A percentile compares a stretch with the other conserved stretches of the same genome.
Evolutionary conservation across 495 filamentous ascomycete genomes (phyloP).

Genomic region (Penicillium manginii): DNA sequence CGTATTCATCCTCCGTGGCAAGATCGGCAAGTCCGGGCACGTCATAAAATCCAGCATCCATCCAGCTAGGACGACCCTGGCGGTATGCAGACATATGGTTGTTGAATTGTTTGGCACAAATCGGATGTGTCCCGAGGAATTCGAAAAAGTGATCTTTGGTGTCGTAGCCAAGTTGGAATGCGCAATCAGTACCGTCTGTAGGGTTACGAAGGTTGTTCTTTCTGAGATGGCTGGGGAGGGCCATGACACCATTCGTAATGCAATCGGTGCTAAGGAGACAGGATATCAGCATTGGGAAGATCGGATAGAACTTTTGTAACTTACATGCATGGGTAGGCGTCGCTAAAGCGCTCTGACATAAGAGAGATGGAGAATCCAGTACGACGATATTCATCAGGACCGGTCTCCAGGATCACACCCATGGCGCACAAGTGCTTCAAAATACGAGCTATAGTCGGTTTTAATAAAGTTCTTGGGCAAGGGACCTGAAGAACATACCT

Average conservation of each 20-base stretch:
- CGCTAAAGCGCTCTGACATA: slow-evolving; percentile 37
- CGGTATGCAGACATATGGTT: slow-evolving; percentile 55
- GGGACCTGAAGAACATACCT: slow-evolving; percentile 21
- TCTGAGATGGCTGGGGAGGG: slow-evolving; percentile 36
- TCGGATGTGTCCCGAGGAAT: slow-evolving; percentile 31
- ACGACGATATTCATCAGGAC: slow-evolving; percentile 44
- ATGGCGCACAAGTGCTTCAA: slow-evolving; percentile 55
- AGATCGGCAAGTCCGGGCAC: slow-evolving; percentile 30
- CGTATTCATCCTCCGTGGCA: slow-evolving; percentile 9
- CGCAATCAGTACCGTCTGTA: slow-evolving; percentile 31
- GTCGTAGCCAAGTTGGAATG: slow-evolving; percentile 37
- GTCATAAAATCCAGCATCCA: slow-evolving; percentile 54
- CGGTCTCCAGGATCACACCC: slow-evolving; percentile 50
- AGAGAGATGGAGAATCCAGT: slow-evolving; percentile 49
- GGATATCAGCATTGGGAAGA: background rate
- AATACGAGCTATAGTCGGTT: slow-evolving; percentile 31
- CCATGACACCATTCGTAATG: slow-evolving; percentile 31
- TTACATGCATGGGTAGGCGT: slow-evolving; percentile 41
- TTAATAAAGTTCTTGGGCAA: background rate
- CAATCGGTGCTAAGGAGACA: slow-evolving; percentile 33
- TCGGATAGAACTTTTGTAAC: slow-evolving; percentile 7
- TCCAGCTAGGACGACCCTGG: slow-evolving; percentile 54
- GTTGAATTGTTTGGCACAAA: slow-evolving; percentile 45
- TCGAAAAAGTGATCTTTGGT: slow-evolving; percentile 42
- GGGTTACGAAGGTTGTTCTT: slow-evolving; percentile 37